Evolutionary conservation across 2,329 filamentous ascomycete genomes (phyloP), one percentile per base, ranked within the genome.

Genomic region (Dactylellina cionopaga): DNA sequence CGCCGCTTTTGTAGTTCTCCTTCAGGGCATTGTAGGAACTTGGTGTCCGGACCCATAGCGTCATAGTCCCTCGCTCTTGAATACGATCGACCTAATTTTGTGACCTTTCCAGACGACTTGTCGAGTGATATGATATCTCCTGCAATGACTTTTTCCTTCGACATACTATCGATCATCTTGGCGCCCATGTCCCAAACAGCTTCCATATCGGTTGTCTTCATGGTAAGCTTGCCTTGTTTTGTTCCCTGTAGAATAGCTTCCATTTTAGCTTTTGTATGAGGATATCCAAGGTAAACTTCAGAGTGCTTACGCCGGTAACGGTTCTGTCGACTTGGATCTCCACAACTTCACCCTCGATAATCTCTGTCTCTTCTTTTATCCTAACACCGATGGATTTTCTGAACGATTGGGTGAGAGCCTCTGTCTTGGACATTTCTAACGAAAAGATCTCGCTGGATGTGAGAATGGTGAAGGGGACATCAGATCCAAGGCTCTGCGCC

Each of bases 161-260:
- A 97, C 92, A 99, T 97, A 75, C 92, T 92, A 80, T 99, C 95
- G 76, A 99, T 99, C 95, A 99, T 98, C 83, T 98, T 98, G 76
- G 91, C 94, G 75, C 95, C 95, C 93, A 99, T 97, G 79, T 99
- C 95, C 83, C 98, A 99, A 76, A 99, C 91, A 10, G 95, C 96
- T 82, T 99, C 95, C 95, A 99, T 99, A 81, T 99, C 95, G 68
- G 94, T 98, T 9, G 95, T 99, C 84, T 99, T 99, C 84, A 99
- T 96, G 17, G 95, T 99, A 75, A 99, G 89, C 83, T 99, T 99
- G 79, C 95, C 95, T 85, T 97, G 94, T 85, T 98, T 99, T 79
- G 95, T 96, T 76, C 91, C 92, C 69, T 73, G 19, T 44, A 55
- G 1, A 19, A 27, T 35, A 27, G 1, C 9, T 96, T 82, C 98